Evolutionary conservation across 257 asterid species (phyloP).

Genomic region (Misopates orontium): DNA sequence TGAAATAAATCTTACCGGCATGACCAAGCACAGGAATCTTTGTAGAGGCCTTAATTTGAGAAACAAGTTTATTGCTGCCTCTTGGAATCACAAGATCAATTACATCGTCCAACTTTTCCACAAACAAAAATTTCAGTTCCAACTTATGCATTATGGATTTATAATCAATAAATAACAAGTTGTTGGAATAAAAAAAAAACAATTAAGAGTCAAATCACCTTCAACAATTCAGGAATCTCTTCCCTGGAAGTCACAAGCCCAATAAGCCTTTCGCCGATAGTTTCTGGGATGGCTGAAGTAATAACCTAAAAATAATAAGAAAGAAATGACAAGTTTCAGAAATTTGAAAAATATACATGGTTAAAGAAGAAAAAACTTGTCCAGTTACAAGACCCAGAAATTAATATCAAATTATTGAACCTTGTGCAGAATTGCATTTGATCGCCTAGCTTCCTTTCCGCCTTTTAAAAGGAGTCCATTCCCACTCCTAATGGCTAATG

Average conservation of each 20-base stretch:
- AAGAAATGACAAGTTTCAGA: constrained; percentile 17
- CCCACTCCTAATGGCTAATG: constrained; percentile 84
- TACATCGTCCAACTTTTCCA: constrained; percentile 73
- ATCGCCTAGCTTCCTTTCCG: constrained; percentile 78
- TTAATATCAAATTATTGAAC: constrained; percentile 33
- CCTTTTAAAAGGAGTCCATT: constrained; percentile 85
- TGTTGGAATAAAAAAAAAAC: constrained; percentile 11
- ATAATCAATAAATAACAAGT: constrained; percentile 9
- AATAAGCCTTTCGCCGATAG: constrained; percentile 66
- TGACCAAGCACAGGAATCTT: constrained; percentile 92
- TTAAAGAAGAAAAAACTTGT: background rate
- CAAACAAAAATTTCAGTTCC: constrained; percentile 31
- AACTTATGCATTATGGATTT: constrained; percentile 10
- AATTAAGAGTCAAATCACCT: constrained; percentile 42
- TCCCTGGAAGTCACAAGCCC: constrained; percentile 83
- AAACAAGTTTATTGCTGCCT: constrained; percentile 82
- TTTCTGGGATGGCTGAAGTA: constrained; percentile 70
- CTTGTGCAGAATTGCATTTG: constrained; percentile 77
- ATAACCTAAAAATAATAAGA: constrained; percentile 48
- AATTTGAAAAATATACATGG: background rate
- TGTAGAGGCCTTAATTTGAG: constrained; percentile 71
- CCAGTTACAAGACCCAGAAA: constrained; percentile 1
- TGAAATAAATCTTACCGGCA: constrained; percentile 55
- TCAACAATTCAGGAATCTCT: constrained; percentile 78
- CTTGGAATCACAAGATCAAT: constrained; percentile 91